Evolutionary conservation across 805 yeast species (phyloP).

Genomic region (Kodamaea lidongshanica): DNA sequence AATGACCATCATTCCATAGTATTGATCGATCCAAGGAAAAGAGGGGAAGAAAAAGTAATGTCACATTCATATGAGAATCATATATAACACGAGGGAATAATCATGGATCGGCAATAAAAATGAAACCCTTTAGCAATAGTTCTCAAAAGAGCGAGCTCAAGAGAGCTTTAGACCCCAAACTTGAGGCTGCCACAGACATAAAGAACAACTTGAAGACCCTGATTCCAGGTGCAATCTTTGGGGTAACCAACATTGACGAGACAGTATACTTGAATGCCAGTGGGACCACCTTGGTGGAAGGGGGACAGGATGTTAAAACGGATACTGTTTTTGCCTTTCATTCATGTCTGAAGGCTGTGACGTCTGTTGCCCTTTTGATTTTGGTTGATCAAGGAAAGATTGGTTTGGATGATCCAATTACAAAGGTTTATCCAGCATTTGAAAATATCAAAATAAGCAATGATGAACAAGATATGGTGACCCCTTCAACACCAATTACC

Average conservation of each 20-base stretch:
- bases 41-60: too few species aligned
- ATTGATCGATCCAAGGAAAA: too few species aligned
- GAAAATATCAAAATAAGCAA: slow-evolving; percentile 19
- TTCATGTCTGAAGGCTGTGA: slow-evolving; percentile 31
- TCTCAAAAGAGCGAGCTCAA: slow-evolving; percentile 1
- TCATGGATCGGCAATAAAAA: too few species aligned
- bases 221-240: slow-evolving; percentile 10
- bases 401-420: slow-evolving; percentile 30
- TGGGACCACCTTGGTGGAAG: slow-evolving; percentile 12
- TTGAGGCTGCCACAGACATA: slow-evolving; percentile 3
- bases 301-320: slow-evolving; percentile 11
- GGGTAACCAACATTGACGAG: slow-evolving; percentile 19
- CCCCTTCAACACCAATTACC: slow-evolving; percentile 22
- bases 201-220: not conserved
- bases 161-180: slow-evolving; percentile 5
- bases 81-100: too few species aligned
- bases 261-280: slow-evolving; percentile 18
- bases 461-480: slow-evolving; percentile 12
- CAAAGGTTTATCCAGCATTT: slow-evolving; percentile 27
- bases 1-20: too few species aligned
- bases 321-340: slow-evolving; percentile 18
- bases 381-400: slow-evolving; percentile 28
- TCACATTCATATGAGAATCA: too few species aligned
- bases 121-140: slow-evolving; percentile 1
- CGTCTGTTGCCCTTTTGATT: slow-evolving; percentile 30